phyloP scores from a whole-genome alignment of 225 moss, liverwort and hornwort genomes.

The Straminergon stramineum region DNA sequence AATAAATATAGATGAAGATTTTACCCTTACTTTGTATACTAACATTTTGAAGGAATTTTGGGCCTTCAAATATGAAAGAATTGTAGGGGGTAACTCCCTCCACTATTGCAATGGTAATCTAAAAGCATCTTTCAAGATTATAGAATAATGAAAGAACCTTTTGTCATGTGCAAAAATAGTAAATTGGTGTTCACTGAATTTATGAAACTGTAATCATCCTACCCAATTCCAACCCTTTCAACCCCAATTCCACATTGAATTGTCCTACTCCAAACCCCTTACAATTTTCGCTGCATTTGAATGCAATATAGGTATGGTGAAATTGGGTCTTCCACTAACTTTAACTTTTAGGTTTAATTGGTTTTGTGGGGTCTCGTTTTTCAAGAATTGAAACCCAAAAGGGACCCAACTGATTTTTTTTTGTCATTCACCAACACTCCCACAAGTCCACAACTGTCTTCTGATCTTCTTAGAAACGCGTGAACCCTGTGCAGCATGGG shows the following conservation, averaged over 20 bases:
- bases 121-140: neutral
- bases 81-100: neutral
- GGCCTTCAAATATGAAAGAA: neutral
- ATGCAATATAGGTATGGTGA: neutral
- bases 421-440: neutral
- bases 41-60: neutral
- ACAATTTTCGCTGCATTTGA: neutral
- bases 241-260: neutral
- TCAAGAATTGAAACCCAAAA: neutral
- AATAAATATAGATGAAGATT: too few species aligned
- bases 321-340: neutral
- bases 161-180: neutral
- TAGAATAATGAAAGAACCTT: neutral
- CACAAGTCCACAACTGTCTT: neutral
- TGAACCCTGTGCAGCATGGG: neutral
- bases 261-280: accelerated
- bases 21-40: too few species aligned
- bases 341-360: too few species aligned
- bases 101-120: neutral
- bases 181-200: neutral
- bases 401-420: neutral
- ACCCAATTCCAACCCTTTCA: neutral
- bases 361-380: neutral
- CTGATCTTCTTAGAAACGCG: neutral
- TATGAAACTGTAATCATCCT: accelerated